These are phyloP conservation scores for Teratosphaeria nubilosa DNA, from an alignment of 2,329 filamentous ascomycete species.

Conservation along the genomic window DNA sequence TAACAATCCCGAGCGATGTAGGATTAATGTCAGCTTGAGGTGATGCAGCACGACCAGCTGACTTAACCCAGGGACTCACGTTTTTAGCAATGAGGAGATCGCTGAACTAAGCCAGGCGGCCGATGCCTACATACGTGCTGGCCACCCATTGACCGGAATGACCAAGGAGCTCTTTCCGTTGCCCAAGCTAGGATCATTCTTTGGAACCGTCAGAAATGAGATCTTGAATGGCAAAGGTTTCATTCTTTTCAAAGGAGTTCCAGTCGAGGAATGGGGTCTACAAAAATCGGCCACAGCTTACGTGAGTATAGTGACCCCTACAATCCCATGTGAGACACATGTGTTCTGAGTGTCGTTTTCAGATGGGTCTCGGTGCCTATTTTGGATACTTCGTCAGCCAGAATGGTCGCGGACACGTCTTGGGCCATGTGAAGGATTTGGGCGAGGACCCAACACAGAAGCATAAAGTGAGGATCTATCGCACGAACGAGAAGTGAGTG, in stretches of 20 bases:
- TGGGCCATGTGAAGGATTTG: conserved; percentile 79
- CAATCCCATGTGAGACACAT: no score
- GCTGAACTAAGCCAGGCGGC: conserved; percentile 56
- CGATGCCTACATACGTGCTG: conserved; percentile 57
- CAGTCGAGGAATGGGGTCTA: conserved; percentile 63
- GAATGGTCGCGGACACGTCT: conserved; percentile 73
- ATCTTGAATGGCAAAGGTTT: conserved; percentile 81
- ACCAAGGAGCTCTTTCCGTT: conserved; percentile 53
- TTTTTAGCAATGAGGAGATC: conserved; percentile 56
- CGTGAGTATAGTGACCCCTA: conserved; percentile 5
- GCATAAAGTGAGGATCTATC: conserved; percentile 80
- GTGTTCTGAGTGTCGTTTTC: no score
- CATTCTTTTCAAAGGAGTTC: conserved; percentile 79
- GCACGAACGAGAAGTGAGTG: conserved; percentile 41
- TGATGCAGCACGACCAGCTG: neutral
- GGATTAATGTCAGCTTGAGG: neutral
- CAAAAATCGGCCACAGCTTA: conserved; percentile 80
- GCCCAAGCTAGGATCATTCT: conserved; percentile 44
- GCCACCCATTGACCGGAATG: conserved; percentile 62
- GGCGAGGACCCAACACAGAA: conserved; percentile 73
- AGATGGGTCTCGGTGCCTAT: conserved; percentile 68
- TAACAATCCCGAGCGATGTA: conserved; percentile 53
- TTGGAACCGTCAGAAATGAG: conserved; percentile 50
- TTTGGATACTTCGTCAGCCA: conserved; percentile 82
- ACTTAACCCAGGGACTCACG: conserved; percentile 44